Evolutionary conservation across 176 grass and related monocot genomes (phyloP).

Genomic region (Juncus inflexus): DNA sequence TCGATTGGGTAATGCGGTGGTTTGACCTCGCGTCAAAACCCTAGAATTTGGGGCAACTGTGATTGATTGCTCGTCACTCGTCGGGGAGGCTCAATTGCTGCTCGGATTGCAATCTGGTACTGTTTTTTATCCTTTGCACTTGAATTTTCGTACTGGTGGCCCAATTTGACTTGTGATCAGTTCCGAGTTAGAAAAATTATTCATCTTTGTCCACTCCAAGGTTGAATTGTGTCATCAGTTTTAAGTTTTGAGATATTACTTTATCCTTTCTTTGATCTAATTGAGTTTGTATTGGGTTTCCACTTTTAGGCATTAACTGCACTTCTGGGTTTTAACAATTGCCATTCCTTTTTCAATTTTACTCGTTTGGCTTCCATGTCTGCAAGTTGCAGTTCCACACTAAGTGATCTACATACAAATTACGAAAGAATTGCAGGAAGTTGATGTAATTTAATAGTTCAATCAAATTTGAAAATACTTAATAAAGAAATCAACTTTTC

Average conservation of each 20-base stretch:
- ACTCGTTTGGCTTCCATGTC: too few relatives aligned
- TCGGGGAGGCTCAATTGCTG: not conserved
- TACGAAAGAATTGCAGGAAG: not conserved
- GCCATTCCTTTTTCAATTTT: too few relatives aligned
- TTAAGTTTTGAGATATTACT: conserved; percentile 2
- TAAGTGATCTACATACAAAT: not conserved
- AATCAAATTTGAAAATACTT: not conserved
- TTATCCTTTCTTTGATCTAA: not conserved
- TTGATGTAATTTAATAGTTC: not conserved
- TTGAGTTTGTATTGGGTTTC: too few relatives aligned
- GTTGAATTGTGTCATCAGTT: not conserved
- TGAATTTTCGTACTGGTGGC: not conserved
- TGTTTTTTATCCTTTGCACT: not conserved
- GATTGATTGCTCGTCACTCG: not conserved
- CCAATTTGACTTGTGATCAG: not conserved
- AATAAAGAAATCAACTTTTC: not conserved
- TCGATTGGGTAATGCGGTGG: conserved; percentile 22
- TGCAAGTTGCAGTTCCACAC: not conserved
- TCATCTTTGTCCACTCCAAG: not conserved
- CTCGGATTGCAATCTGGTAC: not conserved
- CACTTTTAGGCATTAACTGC: too few relatives aligned
- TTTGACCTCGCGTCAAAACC: conserved; percentile 17
- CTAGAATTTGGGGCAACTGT: conserved; percentile 23
- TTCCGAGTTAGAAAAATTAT: not conserved
- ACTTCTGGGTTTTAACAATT: too few relatives aligned